Percentiles rank a stretch among this genome's conserved stretches.
phyloP scores from a whole-genome alignment of 192 early-diverging fungal genomes.

The Coemansia sp. region DNA sequence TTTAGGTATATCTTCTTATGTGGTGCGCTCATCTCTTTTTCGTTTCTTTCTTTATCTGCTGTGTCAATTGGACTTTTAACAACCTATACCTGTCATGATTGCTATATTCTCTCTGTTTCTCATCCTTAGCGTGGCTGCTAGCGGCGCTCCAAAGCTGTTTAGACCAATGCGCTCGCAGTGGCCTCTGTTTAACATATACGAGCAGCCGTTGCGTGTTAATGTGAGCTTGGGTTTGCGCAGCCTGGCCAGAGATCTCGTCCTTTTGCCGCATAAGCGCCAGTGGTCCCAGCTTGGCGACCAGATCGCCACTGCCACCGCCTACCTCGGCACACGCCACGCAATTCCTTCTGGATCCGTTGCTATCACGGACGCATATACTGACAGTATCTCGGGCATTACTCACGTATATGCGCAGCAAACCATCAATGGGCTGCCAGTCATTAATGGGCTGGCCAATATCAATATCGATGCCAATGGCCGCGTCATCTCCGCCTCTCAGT shows the following conservation, averaged over 20 bases:
- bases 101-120: background rate
- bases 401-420: slow-evolving; percentile 84
- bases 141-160: background rate
- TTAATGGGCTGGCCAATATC: slow-evolving; percentile 84
- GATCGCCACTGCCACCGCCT: slow-evolving; percentile 11
- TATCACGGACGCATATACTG: slow-evolving; percentile 70
- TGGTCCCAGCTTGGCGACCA: background rate
- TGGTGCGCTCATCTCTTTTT: background rate
- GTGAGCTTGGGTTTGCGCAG: background rate
- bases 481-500: slow-evolving; percentile 74
- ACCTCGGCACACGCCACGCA: slow-evolving; percentile 13
- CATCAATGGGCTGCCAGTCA: slow-evolving; percentile 68
- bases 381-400: slow-evolving; percentile 73
- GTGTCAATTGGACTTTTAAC: background rate
- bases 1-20: background rate
- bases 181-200: slow-evolving; percentile 2
- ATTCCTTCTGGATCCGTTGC: slow-evolving; percentile 26
- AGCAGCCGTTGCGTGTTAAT: slow-evolving; percentile 8
- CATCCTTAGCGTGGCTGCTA: background rate
- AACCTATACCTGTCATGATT: background rate
- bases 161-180: background rate
- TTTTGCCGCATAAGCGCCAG: background rate
- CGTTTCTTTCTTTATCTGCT: background rate
- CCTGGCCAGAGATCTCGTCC: background rate
- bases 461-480: slow-evolving; percentile 69